A percentile compares a stretch with the other conserved stretches of the same genome.
Evolutionary conservation across 1,284 basidiomycete genomes (phyloP).

Genomic region (Stygiomarasmius scandens): DNA sequence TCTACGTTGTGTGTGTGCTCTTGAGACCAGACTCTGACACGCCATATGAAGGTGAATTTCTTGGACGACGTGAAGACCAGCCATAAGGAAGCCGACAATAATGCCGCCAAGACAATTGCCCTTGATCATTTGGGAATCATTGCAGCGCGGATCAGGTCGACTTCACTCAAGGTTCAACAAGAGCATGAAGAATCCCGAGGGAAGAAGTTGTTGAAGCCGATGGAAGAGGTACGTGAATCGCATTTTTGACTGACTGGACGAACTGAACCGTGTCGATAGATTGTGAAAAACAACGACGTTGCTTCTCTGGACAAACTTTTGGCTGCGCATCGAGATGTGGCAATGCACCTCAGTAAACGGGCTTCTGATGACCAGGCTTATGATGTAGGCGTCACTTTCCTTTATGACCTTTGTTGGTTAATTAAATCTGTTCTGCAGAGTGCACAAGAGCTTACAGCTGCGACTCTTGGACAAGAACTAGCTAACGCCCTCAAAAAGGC

Average conservation of each 20-base stretch:
- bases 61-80: conserved; percentile 80
- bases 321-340: conserved; percentile 63
- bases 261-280: conserved; percentile 38
- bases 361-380: conserved; percentile 79
- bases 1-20: background rate
- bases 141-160: conserved; percentile 76
- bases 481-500: conserved; percentile 61
- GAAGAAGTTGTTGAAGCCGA: conserved; percentile 47
- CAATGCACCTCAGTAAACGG: conserved; percentile 64
- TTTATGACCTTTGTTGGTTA: conserved; percentile 1
- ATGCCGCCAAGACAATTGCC: conserved; percentile 84
- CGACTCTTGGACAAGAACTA: conserved; percentile 76
- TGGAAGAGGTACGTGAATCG: conserved; percentile 67
- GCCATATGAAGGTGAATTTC: conserved; percentile 58
- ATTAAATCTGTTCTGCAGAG: conserved; percentile 49
- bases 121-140: conserved; percentile 94
- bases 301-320: conserved; percentile 62
- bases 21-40: conserved; percentile 1
- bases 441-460: conserved; percentile 73
- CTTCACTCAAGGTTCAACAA: conserved; percentile 53
- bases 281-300: conserved; percentile 54
- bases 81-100: conserved; percentile 53
- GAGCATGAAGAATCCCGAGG: conserved; percentile 28
- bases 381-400: conserved; percentile 53
- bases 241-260: background rate